Conservation (phyloP, 768 basidiomycete species). For the Termitomyces sp. region DNA sequence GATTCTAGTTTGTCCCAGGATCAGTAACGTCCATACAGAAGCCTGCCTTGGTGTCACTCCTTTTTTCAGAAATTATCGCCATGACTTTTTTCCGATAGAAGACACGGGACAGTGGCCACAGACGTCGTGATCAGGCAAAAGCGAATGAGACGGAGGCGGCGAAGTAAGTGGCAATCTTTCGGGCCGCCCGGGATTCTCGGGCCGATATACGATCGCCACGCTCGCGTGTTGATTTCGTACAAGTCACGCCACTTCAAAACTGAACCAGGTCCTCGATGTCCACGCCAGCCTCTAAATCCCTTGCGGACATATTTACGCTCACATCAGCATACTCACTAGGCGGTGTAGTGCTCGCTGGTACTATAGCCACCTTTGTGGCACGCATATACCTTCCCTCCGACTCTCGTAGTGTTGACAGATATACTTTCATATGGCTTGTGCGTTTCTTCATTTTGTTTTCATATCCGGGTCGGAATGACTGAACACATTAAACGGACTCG, state of each 20-base stretch:
- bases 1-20: neutral
- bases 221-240: too few species aligned
- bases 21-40: neutral
- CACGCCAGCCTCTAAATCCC: neutral
- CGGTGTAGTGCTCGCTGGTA: conserved; percentile 49
- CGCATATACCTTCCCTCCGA: conserved; percentile 60
- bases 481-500: neutral
- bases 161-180: neutral
- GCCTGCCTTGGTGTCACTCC: neutral
- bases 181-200: neutral
- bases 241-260: neutral
- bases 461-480: neutral
- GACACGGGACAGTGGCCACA: neutral
- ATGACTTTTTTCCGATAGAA: too few species aligned
- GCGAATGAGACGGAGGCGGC: too few species aligned
- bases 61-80: neutral
- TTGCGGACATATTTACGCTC: conserved; percentile 40
- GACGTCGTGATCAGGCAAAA: neutral
- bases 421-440: conserved; percentile 79
- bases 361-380: conserved; percentile 50
- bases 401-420: conserved; percentile 59
- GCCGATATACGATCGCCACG: neutral
- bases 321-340: conserved; percentile 65
- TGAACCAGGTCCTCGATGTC: neutral
- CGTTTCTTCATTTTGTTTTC: conserved; percentile 18